Conservation (phyloP, 202 grass and related monocot species). For the Cymbopogon flexuosus region DNA sequence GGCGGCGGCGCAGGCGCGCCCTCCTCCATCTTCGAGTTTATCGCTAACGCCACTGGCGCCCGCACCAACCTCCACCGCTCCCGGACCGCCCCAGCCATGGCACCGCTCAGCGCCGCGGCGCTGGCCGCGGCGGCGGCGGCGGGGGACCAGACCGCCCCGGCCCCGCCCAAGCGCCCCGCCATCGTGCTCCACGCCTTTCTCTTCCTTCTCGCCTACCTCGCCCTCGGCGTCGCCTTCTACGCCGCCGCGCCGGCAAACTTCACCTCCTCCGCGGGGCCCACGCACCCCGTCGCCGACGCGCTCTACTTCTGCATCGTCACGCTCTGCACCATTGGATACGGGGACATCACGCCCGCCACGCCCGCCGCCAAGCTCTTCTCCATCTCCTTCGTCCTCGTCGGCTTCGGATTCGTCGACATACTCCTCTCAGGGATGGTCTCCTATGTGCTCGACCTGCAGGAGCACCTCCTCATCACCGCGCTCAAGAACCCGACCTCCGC, state of each 20-base stretch:
- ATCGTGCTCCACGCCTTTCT: conserved; percentile 65
- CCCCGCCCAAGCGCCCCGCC: conserved; percentile 38
- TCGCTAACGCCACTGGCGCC: neutral
- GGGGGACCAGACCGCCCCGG: conserved; percentile 5
- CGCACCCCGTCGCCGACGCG: conserved; percentile 81
- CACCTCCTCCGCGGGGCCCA: conserved; percentile 39
- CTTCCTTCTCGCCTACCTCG: conserved; percentile 73
- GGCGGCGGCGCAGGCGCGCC: neutral
- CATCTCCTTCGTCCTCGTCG: conserved; percentile 79
- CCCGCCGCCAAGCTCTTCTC: conserved; percentile 84
- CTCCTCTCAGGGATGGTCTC: conserved; percentile 92
- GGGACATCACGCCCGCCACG: conserved; percentile 80
- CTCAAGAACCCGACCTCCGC: conserved; percentile 41
- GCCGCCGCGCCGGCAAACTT: conserved; percentile 54
- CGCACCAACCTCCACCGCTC: conserved; percentile 75
- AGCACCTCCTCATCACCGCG: conserved; percentile 86
- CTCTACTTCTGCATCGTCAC: conserved; percentile 98
- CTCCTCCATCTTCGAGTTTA: conserved; percentile 24
- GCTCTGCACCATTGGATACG: conserved; percentile 94
- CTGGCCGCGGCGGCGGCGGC: neutral
- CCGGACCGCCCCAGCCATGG: conserved; percentile 70
- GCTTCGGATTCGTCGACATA: conserved; percentile 86
- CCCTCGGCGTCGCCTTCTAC: conserved; percentile 68
- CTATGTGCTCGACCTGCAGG: conserved; percentile 90
- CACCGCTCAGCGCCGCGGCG: conserved; percentile 38